Evolutionary conservation across 2,329 filamentous ascomycete genomes (phyloP).

Genomic region (Penicillium expansum): DNA sequence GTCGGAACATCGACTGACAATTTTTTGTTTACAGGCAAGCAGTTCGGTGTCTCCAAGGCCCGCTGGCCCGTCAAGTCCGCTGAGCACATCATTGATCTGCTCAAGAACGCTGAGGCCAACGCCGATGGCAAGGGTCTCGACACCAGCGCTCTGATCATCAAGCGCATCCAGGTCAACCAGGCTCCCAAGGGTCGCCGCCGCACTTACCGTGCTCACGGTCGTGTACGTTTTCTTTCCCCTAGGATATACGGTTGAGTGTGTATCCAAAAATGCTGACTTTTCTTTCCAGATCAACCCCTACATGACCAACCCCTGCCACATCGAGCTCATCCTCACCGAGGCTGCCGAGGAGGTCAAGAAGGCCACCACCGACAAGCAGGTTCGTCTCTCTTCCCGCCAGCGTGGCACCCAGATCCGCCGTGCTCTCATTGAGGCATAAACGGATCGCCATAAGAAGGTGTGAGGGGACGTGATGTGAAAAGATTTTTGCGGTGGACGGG

Average conservation of each 20-base stretch:
- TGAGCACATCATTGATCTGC: constrained; percentile 93
- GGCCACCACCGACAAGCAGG: constrained; percentile 62
- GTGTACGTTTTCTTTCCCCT: constrained; percentile 67
- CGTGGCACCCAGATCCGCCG: constrained; percentile 67
- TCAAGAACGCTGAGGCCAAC: constrained; percentile 97
- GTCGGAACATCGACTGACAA: constrained; percentile 19
- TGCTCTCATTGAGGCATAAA: constrained; percentile 59
- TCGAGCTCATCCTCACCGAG: constrained; percentile 99
- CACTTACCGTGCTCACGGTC: constrained; percentile 99
- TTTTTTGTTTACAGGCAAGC: constrained; percentile 69
- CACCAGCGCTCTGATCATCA: constrained; percentile 94
- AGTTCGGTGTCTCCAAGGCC: constrained; percentile 95
- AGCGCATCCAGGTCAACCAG: constrained; percentile 99
- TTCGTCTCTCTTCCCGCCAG: constrained; percentile 85
- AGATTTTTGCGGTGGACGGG: constrained; percentile 30
- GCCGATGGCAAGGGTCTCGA: constrained; percentile 96
- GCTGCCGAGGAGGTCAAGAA: constrained; percentile 94
- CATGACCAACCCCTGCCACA: constrained; percentile 99
- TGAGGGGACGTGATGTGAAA: constrained; percentile 28
- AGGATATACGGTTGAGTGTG: not conserved
- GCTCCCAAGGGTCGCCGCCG: constrained; percentile 98
- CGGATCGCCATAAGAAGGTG: constrained; percentile 30
- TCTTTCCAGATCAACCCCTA: constrained; percentile 91
- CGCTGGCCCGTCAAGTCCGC: constrained; percentile 99
- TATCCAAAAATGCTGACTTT: not conserved